Base-by-base conservation (phyloP, 208 protist species). In the Trypanosoma lewisi region DNA sequence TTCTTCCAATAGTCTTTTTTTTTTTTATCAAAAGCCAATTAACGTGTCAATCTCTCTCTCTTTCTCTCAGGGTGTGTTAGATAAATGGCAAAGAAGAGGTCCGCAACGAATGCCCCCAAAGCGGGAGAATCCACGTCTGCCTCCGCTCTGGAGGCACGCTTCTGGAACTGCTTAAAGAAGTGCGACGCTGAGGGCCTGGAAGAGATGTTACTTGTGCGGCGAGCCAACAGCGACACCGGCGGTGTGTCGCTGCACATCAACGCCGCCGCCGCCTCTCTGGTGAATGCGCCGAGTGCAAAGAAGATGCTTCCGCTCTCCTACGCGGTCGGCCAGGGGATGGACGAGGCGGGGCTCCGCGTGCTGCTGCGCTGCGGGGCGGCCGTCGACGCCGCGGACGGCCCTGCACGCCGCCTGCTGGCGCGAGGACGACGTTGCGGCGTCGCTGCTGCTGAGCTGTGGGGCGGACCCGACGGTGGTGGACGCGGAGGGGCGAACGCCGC, bases 381-480 rank as follows among this genome's bases (percentile, higher is more conserved):
- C 2, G 70, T 85, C 7, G 76, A 85, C 63, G 73, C 70, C 17
- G 50, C 33, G 27, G 73, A 85, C 21, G 69, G 62, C 80, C 1
- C 53, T 91, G 23, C 75, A 87, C 66, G 39, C 58, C 1, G 80
- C 80, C 2, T 84, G 74, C 61, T 84, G 67, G 75, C 73, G 68
- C 9, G 73, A 81, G 33, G 73, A 87, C 37, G 67, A 73, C 34
- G 65, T 64, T 53, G 73, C 60, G 14, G 48, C 72, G 19, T 28
- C 61, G 17, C 68, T 85, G 25, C 59, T 90, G 9, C 70, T 83
- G 17, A 57, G 67, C 4, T 67, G 74, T 59, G 83, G 80, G 4
- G 83, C 83, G 0, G 77, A 81, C 54, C 68, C 73, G 0, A 53
- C 69, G n/a, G 64, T 74, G 5, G 49, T 30, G 2, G 73, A 91